Evolutionary conservation across 345 rosid genomes (phyloP).

Genomic region (Gossypium raimondii): DNA sequence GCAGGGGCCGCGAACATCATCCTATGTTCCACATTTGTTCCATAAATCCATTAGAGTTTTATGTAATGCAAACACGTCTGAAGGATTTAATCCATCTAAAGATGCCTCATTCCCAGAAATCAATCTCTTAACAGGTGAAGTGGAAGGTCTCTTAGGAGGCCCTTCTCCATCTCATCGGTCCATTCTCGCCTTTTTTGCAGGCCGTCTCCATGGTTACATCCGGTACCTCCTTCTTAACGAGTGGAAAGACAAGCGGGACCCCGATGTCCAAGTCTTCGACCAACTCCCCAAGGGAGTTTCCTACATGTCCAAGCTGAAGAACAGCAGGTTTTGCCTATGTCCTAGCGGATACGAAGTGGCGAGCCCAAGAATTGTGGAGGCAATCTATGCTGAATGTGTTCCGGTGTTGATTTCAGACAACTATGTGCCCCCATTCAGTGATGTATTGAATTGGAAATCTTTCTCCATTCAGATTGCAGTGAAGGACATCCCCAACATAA

Average conservation of each 20-base stretch:
- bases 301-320: constrained; percentile 44
- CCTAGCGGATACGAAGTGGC: constrained; percentile 85
- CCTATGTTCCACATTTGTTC: constrained; percentile 50
- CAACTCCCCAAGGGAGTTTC: constrained; percentile 37
- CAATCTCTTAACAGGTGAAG: constrained; percentile 55
- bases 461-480: constrained; percentile 56
- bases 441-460: constrained; percentile 56
- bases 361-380: constrained; percentile 70
- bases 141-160: constrained; percentile 45
- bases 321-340: constrained; percentile 60
- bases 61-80: constrained; percentile 79
- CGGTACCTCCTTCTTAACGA: constrained; percentile 43
- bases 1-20: constrained; percentile 64
- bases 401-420: constrained; percentile 60
- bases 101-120: constrained; percentile 76
- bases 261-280: constrained; percentile 53
- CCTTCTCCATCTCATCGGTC: constrained; percentile 38
- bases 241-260: constrained; percentile 53
- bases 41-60: constrained; percentile 63
- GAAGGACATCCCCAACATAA: constrained; percentile 47
- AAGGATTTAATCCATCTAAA: constrained; percentile 63
- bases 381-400: constrained; percentile 61
- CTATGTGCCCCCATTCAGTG: constrained; percentile 63
- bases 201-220: constrained; percentile 57
- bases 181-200: constrained; percentile 61